Evolutionary conservation across 208 protist genomes (phyloP).

Genomic region (Porcisia hertigi): DNA sequence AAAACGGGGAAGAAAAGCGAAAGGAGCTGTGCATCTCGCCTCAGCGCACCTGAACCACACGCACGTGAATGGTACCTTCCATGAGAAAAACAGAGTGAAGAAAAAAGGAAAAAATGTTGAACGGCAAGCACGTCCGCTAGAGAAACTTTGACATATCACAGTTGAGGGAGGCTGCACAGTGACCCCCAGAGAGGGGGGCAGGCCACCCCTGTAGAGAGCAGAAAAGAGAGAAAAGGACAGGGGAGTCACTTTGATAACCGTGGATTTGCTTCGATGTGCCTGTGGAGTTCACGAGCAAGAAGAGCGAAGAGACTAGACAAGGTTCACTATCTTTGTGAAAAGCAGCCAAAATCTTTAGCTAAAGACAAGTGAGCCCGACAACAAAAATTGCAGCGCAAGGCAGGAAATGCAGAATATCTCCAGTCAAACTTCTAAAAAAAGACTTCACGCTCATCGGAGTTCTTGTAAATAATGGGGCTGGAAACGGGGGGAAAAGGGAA

Average conservation of each 20-base stretch:
- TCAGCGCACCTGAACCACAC: neutral
- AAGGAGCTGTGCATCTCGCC: conserved; percentile 4
- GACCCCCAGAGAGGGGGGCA: neutral
- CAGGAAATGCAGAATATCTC: neutral
- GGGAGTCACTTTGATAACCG: conserved; percentile 2
- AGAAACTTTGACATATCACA: conserved; percentile 2
- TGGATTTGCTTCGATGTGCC: neutral
- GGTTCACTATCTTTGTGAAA: neutral
- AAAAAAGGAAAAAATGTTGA: conserved; percentile 7
- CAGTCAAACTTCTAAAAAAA: neutral
- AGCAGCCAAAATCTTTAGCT: neutral
- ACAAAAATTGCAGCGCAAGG: conserved; percentile 2
- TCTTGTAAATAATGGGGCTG: neutral
- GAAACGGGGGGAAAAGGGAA: neutral
- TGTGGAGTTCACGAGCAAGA: neutral
- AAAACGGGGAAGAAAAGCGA: conserved; percentile 9
- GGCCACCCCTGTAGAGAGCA: neutral
- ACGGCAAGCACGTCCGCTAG: neutral
- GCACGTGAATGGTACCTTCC: neutral
- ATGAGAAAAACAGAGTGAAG: conserved; percentile 14
- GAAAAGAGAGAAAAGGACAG: conserved; percentile 8
- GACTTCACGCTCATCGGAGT: neutral
- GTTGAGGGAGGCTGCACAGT: neutral
- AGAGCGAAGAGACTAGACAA: neutral
- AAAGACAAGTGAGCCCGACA: neutral